Percentiles rank a stretch among this genome's conserved stretches.
Evolutionary conservation across 1,284 basidiomycete species (phyloP).

Genomic region (Ustilago crameri): DNA sequence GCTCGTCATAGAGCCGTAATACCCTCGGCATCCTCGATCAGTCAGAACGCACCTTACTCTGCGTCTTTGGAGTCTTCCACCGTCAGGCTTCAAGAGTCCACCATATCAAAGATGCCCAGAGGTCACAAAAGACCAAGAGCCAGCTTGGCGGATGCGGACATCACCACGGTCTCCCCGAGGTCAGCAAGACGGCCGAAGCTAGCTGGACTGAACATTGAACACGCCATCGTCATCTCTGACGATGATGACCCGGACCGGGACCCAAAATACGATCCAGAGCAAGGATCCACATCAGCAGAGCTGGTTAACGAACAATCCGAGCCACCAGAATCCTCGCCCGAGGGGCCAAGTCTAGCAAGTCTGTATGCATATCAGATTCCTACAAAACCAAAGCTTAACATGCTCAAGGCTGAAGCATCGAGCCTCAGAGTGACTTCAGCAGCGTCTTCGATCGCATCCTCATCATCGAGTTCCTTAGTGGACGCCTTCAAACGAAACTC

Average conservation of each 20-base stretch:
- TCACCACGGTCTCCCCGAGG: neutral
- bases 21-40: neutral
- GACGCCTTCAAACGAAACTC: neutral
- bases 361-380: slow-evolving; percentile 21
- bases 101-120: slow-evolving; percentile 10
- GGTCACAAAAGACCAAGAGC: slow-evolving; percentile 10
- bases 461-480: slow-evolving; percentile 1
- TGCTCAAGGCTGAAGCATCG: neutral
- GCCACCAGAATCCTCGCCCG: slow-evolving; percentile 2
- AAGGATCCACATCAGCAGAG: neutral
- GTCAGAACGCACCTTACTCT: slow-evolving; percentile 1
- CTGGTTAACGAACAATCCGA: neutral
- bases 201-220: slow-evolving; percentile 1
- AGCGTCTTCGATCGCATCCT: neutral
- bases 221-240: slow-evolving; percentile 30
- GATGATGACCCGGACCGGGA: slow-evolving; percentile 8
- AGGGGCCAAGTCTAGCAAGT: slow-evolving; percentile 6
- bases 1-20: neutral
- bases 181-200: neutral
- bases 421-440: neutral
- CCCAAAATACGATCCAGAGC: neutral
- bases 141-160: neutral
- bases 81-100: neutral
- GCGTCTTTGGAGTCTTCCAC: neutral
- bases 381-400: neutral